phyloP scores from a whole-genome alignment of 306 rosid species.

The Lagenaria siceraria region DNA sequence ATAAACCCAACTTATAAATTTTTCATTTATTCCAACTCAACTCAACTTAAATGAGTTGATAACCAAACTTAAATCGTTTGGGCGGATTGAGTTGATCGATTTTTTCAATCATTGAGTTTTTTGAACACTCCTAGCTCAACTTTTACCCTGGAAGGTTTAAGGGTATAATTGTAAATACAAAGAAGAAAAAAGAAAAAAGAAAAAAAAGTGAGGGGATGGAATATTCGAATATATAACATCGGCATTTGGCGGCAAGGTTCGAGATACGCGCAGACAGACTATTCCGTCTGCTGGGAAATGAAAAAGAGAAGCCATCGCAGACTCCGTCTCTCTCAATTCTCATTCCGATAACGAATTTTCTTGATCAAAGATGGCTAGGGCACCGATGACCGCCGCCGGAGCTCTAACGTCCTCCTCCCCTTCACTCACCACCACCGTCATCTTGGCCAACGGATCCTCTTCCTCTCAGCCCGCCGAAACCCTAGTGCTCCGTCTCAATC shows the following conservation, averaged over 20 bases:
- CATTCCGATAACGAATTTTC: neutral
- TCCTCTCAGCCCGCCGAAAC: conserved; percentile 31
- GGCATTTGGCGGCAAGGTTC: neutral
- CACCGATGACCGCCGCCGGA: conserved; percentile 3
- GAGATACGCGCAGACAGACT: neutral
- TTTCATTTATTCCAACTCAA: too few relatives aligned
- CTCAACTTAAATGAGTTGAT: too few relatives aligned
- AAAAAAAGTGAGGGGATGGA: neutral
- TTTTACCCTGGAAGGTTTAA: too few relatives aligned
- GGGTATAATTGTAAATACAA: too few relatives aligned
- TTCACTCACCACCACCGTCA: conserved; percentile 32
- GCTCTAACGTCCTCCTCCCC: conserved; percentile 7
- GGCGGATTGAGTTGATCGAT: too few relatives aligned
- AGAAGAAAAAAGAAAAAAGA: too few relatives aligned
- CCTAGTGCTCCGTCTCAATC: conserved; percentile 54
- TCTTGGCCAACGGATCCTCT: conserved; percentile 34
- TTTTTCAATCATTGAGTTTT: too few relatives aligned
- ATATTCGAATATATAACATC: neutral
- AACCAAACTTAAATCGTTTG: too few relatives aligned
- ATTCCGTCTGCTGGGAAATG: neutral
- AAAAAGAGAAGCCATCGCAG: neutral
- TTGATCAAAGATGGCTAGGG: conserved; percentile 2
- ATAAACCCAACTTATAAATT: too few relatives aligned
- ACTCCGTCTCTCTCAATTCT: neutral
- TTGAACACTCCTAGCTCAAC: too few relatives aligned